phyloP scores from a whole-genome alignment of 768 basidiomycete genomes.

The Pleurotus eryngii region DNA sequence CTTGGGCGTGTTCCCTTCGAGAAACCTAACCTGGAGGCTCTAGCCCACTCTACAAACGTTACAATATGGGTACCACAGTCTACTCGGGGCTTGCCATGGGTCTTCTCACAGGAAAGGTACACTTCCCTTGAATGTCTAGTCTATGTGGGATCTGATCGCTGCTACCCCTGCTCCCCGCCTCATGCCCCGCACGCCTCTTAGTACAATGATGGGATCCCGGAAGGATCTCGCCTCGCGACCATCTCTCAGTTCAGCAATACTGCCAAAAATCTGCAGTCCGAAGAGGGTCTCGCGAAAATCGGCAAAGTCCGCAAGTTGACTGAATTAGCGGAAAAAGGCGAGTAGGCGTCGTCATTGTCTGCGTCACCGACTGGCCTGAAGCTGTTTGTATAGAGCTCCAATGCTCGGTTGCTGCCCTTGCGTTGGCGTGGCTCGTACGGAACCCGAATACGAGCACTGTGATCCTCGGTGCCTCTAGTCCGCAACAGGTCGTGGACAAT shows the following conservation, averaged over 20 bases:
- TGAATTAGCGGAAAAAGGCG: conserved; percentile 57
- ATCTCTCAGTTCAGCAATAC: conserved; percentile 54
- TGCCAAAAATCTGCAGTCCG: conserved; percentile 48
- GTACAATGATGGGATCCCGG: conserved; percentile 77
- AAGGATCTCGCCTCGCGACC: conserved; percentile 65
- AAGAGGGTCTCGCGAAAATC: conserved; percentile 66
- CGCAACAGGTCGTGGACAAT: conserved; percentile 64
- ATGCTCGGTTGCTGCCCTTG: conserved; percentile 58
- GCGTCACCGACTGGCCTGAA: too few relatives aligned
- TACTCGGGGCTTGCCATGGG: conserved; percentile 76
- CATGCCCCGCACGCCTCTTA: conserved; percentile 17
- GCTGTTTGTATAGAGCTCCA: conserved; percentile 40
- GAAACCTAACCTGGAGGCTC: background rate
- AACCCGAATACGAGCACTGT: conserved; percentile 66
- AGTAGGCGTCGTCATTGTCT: background rate
- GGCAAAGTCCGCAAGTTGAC: conserved; percentile 68
- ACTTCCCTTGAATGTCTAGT: background rate
- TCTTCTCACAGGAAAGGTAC: conserved; percentile 73
- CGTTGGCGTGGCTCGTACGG: conserved; percentile 72
- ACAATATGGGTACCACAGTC: conserved; percentile 65
- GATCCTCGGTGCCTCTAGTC: conserved; percentile 63
- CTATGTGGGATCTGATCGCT: too few relatives aligned
- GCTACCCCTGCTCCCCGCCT: background rate
- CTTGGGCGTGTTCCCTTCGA: background rate
- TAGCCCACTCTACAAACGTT: conserved; percentile 64